Percentiles rank a stretch among this genome's conserved stretches.
Conservation (phyloP, 2,329 filamentous ascomycete species). For the Alternaria rosae region DNA sequence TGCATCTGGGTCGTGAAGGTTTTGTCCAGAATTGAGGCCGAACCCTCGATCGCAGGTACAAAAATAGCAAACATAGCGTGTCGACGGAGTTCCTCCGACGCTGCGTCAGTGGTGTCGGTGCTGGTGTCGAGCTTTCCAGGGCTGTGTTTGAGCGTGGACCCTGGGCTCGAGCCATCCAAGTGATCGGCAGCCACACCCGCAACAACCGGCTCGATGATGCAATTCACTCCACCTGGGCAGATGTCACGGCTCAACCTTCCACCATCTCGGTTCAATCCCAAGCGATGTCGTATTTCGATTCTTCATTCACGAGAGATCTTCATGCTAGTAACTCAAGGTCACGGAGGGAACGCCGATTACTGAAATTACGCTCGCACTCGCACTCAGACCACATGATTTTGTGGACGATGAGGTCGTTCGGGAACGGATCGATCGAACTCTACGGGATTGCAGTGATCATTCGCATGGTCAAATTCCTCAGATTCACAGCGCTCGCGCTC, state of each 20-base stretch:
- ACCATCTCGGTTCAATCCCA: background rate
- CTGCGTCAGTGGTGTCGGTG: background rate
- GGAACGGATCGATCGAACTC: background rate
- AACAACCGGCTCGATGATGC: conserved; percentile 1
- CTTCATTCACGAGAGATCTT: background rate
- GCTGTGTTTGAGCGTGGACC: background rate
- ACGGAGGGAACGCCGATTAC: background rate
- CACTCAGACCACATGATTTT: background rate
- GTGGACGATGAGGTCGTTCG: background rate
- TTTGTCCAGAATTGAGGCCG: background rate
- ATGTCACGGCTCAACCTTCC: background rate
- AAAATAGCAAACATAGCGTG: background rate
- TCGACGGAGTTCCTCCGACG: background rate
- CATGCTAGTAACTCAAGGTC: background rate
- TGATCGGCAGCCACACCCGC: conserved; percentile 2
- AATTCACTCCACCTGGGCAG: background rate
- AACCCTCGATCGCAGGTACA: background rate
- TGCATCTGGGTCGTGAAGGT: background rate
- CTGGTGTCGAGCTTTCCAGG: background rate
- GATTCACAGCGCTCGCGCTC: background rate
- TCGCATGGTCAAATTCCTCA: background rate
- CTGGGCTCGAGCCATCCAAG: background rate
- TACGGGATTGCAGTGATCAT: background rate
- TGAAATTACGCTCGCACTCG: background rate
- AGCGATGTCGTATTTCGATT: background rate